Percentiles rank a stretch among this genome's conserved stretches.
phyloP scores from a whole-genome alignment of 2,329 filamentous ascomycete species.

The Neonectria neomacrospora region DNA sequence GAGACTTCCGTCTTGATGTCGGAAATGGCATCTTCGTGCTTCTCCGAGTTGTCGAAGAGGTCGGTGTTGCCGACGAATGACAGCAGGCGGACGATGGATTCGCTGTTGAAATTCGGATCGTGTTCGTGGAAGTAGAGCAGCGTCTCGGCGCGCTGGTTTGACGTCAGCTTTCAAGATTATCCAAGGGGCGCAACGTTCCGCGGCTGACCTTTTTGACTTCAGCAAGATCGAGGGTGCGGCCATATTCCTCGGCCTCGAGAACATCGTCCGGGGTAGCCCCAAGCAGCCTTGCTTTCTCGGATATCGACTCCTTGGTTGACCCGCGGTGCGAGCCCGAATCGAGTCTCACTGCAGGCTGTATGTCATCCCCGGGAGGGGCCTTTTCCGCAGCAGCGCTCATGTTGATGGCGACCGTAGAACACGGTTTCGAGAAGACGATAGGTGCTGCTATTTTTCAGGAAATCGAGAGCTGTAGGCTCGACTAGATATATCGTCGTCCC shows the following conservation, averaged over 20 bases:
- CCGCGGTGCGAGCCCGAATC: conserved; percentile 1
- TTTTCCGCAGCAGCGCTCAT: conserved; percentile 27
- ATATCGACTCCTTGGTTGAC: conserved; percentile 9
- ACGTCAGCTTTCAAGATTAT: background rate
- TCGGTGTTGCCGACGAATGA: conserved; percentile 36
- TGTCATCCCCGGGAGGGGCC: background rate
- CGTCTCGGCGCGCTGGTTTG: conserved; percentile 24
- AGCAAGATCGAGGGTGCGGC: conserved; percentile 14
- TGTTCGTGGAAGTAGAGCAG: conserved; percentile 35
- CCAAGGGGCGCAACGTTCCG: fast-evolving
- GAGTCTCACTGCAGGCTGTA: background rate
- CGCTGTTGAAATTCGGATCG: conserved; percentile 39
- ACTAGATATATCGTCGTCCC: background rate
- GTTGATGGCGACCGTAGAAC: background rate
- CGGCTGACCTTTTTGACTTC: conserved; percentile 25
- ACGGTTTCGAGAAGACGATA: background rate
- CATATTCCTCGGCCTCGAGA: conserved; percentile 33
- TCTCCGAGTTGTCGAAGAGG: conserved; percentile 50
- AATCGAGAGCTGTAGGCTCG: background rate
- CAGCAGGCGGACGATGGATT: conserved; percentile 29
- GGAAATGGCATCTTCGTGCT: conserved; percentile 55
- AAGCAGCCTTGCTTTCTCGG: conserved; percentile 11
- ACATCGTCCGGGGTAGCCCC: conserved; percentile 31
- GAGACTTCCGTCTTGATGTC: conserved; percentile 65
- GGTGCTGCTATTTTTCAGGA: background rate